Base-by-base conservation (phyloP, 164 flowering plant species). In the Chloranthus sessilifolius region DNA sequence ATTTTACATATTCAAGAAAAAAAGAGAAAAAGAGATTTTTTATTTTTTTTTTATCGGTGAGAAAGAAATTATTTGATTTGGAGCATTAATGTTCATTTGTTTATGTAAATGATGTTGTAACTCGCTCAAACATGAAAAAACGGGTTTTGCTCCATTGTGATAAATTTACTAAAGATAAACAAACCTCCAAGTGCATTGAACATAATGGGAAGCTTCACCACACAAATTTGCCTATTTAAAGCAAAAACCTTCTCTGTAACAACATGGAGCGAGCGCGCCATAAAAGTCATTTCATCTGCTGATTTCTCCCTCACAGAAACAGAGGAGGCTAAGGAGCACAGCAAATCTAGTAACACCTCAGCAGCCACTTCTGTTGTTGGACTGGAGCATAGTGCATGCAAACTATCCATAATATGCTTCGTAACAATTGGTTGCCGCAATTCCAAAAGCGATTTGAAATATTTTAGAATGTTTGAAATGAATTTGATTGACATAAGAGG, bases 131-230 rank as follows among this genome's bases (percentile, higher is more conserved):
- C n/a, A n/a, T n/a, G n/a, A n/a, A n/a, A n/a, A n/a, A n/a, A n/a
- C n/a, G n/a, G n/a, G n/a, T n/a, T n/a, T n/a, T n/a, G n/a, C n/a
- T n/a, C n/a, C n/a, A n/a, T n/a, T n/a, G n/a, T n/a, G 14, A 31
- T 14, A 27, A 33, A 17, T 10, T 23, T 17, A n/a, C 35, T 3
- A 24, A 29, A 12, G 12, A n/a, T 12, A 42, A 27, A 38, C 67
- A 28, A 37, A 94, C 99, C 99, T 87, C 64, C 79, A 31, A 89
- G 87, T 10, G 88, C 76, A 52, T 46, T 82, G 61, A 87, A 80
- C 14, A 85, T 64, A 52, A 68, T 26, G 28, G 97, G 97, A 42
- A 94, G 90, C 72, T 87, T 89, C 23, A 64, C 71, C 0, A 78
- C 70, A 29, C 88, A 85, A 0, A 69, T 54, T 58, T 85, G 66